phyloP scores from a whole-genome alignment of 2,329 filamentous ascomycete genomes.

The Kalmusia sp. region DNA sequence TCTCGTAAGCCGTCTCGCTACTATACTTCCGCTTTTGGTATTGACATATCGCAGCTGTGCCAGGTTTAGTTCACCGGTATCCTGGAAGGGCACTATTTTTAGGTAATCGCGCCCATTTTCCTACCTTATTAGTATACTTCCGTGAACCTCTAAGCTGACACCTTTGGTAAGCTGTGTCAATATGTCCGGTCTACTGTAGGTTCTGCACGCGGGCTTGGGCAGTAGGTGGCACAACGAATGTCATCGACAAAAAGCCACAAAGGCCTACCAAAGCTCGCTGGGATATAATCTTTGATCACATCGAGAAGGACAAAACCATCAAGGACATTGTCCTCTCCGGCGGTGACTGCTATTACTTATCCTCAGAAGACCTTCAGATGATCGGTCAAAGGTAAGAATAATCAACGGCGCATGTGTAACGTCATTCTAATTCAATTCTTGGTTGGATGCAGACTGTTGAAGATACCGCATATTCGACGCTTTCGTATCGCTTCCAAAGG shows the following conservation, averaged over 20 bases:
- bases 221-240: conserved; percentile 63
- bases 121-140: neutral
- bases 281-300: conserved; percentile 65
- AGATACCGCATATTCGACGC: conserved; percentile 64
- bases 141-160: neutral
- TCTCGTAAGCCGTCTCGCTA: conserved; percentile 43
- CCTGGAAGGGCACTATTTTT: conserved; percentile 68
- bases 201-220: conserved; percentile 69
- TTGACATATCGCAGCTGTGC: conserved; percentile 48
- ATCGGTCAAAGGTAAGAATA: conserved; percentile 59
- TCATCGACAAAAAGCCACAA: conserved; percentile 50
- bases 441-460: conserved; percentile 52
- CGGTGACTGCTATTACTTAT: conserved; percentile 67
- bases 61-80: conserved; percentile 69
- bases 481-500: conserved; percentile 70
- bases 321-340: conserved; percentile 69
- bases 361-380: conserved; percentile 58
- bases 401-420: too few species aligned
- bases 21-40: neutral
- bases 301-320: conserved; percentile 58
- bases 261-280: conserved; percentile 57
- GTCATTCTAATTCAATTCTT: neutral
- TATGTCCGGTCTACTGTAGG: conserved; percentile 69
- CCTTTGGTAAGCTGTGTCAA: conserved; percentile 57
- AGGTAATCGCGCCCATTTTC: conserved; percentile 49